phyloP scores from a whole-genome alignment of 169 alveolate species.

The Eimeria tenella region DNA sequence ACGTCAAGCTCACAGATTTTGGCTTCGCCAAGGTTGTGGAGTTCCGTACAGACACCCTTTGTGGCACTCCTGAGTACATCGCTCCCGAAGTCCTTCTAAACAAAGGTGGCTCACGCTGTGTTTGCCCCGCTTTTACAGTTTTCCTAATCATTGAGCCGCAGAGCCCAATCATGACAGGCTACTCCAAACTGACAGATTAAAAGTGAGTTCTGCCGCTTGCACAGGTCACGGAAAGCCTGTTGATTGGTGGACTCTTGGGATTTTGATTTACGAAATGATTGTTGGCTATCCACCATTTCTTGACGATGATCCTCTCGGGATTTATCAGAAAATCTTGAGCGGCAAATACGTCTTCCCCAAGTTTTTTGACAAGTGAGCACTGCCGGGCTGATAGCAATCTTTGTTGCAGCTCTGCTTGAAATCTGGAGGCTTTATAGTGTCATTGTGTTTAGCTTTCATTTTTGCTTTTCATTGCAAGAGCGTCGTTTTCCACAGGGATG shows the following conservation, averaged over 20 bases:
- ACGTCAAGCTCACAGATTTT: conserved; percentile 98
- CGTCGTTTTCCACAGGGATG: conserved; percentile 50
- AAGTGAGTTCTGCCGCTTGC: background rate
- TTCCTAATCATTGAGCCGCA: too few relatives aligned
- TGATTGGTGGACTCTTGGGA: conserved; percentile 99
- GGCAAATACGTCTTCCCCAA: conserved; percentile 94
- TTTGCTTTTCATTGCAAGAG: too few relatives aligned
- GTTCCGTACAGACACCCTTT: conserved; percentile 96
- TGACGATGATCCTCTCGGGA: conserved; percentile 98
- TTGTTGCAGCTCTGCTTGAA: too few relatives aligned
- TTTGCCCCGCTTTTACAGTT: background rate
- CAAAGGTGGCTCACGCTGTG: conserved; percentile 81
- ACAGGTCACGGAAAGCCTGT: conserved; percentile 98
- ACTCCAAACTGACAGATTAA: background rate
- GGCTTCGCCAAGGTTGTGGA: conserved; percentile 99
- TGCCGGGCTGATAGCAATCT: background rate
- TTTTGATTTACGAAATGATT: conserved; percentile 97
- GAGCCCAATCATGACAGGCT: background rate
- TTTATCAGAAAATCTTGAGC: conserved; percentile 96
- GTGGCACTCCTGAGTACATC: conserved; percentile 99
- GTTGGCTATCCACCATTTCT: conserved; percentile 99
- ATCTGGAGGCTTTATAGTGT: too few relatives aligned
- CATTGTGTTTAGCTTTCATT: too few relatives aligned
- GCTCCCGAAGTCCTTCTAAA: conserved; percentile 99
- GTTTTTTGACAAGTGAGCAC: conserved; percentile 79